Evolutionary conservation across 1,284 basidiomycete species (phyloP).

Genomic region (Apiotrichum gracile): DNA sequence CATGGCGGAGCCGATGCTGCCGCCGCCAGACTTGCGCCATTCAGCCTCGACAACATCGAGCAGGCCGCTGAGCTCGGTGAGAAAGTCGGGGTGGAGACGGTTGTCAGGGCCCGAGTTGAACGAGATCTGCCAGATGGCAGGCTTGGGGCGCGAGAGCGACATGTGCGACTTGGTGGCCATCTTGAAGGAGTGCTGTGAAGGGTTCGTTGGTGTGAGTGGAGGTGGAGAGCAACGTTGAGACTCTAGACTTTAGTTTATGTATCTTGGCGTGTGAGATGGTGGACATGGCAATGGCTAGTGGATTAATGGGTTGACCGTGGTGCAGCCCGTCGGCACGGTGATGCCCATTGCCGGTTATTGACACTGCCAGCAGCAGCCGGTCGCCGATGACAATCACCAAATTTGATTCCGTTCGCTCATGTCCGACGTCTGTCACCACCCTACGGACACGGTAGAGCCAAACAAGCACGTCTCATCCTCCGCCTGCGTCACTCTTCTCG

Average conservation of each 20-base stretch:
- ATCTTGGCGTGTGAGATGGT: too few relatives aligned
- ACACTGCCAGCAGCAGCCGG: too few relatives aligned
- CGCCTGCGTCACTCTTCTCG: too few relatives aligned
- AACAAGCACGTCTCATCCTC: neutral
- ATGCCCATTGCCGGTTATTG: too few relatives aligned
- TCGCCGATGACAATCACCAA: too few relatives aligned
- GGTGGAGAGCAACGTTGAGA: neutral
- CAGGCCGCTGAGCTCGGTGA: slow-evolving; percentile 48
- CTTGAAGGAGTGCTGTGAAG: neutral
- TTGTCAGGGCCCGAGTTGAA: slow-evolving; percentile 44
- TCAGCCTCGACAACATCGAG: slow-evolving; percentile 68
- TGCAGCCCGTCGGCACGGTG: too few relatives aligned
- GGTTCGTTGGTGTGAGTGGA: neutral
- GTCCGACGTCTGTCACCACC: neutral
- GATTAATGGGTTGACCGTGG: too few relatives aligned
- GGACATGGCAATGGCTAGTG: too few relatives aligned
- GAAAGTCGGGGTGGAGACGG: slow-evolving; percentile 36
- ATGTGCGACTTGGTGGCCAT: slow-evolving; percentile 8
- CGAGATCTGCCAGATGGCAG: slow-evolving; percentile 33
- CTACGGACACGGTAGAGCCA: neutral
- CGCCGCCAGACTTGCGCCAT: slow-evolving; percentile 60
- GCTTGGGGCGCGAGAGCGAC: slow-evolving; percentile 26
- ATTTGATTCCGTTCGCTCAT: neutral
- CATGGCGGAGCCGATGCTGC: slow-evolving; percentile 47
- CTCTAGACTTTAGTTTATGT: too few relatives aligned